These are phyloP conservation scores for Oryza meridionalis DNA, from an alignment of 176 grass and related monocot genomes.

Conservation along the genomic window DNA sequence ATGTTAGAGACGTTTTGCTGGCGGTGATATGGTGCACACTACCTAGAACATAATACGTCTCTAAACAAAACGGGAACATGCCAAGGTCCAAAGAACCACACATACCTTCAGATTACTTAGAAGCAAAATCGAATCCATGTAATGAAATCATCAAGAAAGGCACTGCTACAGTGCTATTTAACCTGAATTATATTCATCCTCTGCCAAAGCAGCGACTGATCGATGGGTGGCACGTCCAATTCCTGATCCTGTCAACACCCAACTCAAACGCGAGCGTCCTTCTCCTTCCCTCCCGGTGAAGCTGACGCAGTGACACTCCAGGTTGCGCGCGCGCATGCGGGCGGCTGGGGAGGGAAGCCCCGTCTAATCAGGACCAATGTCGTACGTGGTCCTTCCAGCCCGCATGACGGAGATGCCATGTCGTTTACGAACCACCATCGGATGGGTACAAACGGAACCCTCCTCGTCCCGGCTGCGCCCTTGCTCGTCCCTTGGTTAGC, in stretches of 20 bases:
- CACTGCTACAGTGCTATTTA: neutral
- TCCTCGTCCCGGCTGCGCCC: no score
- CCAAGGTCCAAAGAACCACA: neutral
- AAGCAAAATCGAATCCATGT: neutral
- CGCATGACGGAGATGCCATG: conserved; percentile 2
- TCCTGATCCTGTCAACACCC: neutral
- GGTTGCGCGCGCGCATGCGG: neutral
- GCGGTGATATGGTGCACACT: neutral
- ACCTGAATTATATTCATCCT: neutral
- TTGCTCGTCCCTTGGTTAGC: neutral
- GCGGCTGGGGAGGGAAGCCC: neutral
- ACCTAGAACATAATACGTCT: neutral
- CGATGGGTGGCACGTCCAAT: neutral
- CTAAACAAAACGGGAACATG: neutral
- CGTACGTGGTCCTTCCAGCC: neutral
- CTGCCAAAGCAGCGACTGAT: neutral
- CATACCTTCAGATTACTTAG: neutral
- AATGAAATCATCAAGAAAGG: neutral
- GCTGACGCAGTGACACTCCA: neutral
- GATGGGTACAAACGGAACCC: no score
- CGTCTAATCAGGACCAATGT: neutral
- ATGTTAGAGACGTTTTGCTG: neutral
- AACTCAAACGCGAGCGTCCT: neutral
- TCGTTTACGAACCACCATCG: conserved; percentile 7
- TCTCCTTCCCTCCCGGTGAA: neutral